Base-by-base conservation (phyloP, 2,329 filamentous ascomycete genomes). In the Fusarium brevicatenulatum region DNA sequence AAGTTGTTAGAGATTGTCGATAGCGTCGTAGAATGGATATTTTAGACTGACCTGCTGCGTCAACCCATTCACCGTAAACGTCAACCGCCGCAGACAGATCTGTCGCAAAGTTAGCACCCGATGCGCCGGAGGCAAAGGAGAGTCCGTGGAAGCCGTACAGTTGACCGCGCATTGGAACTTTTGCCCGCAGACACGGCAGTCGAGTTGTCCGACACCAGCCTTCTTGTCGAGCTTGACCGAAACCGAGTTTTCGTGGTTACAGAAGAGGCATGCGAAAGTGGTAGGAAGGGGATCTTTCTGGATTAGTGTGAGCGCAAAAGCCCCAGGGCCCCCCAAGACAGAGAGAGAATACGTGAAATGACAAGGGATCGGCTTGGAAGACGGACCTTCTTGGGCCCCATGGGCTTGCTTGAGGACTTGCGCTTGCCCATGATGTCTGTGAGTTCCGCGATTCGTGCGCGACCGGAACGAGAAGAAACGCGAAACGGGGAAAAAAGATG, bases 31-130 rank as follows among this genome's bases (percentile, higher is more conserved):
- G 53, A 57, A 28, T 13, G 9, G 23, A 50, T 47, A 50, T 66
- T 28, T 49, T 44, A 66, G 49, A 46, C 84, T 72, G 83, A 90
- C 89, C 87, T 72, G 89, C 86, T 72, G 96, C 96, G 83, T 99
- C 96, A 72, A 99, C 94, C 96, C 96, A 99, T 82, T 98, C 96
- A 39, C 94, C 93, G 80, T 99, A 99, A 12, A 99, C 95, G 80
- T 99, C 96, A 52, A 99, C 95, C 1, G 94, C 90, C 19, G 93
- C 93, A 32, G 94, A 97, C 32, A 98, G 90, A 82, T 97, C 94
- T 97, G 19, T 62, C 43, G 46, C 53, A 64, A 57, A 67, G 71
- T 74, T 46, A 77, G 66, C 60, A 28, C 61, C 28, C 39, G 32
- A 62, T 71, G 71, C 66, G 66, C 76, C 50, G 15, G 30, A 39